These are phyloP conservation scores for Lepiota brunneoincarnata DNA, from an alignment of 768 basidiomycete genomes.

Conservation along the genomic window DNA sequence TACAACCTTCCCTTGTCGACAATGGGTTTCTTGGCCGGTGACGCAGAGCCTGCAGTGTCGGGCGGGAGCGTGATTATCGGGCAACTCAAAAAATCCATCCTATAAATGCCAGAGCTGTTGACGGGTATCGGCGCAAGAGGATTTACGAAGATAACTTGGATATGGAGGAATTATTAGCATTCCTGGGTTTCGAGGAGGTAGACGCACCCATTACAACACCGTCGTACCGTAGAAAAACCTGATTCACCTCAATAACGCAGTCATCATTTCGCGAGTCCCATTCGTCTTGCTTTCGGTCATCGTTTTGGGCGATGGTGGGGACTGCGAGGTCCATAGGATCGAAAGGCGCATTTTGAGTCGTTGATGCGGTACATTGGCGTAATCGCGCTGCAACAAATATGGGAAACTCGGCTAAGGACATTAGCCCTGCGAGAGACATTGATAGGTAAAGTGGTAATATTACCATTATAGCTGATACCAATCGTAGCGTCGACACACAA, in stretches of 20 bases:
- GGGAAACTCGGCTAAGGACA: conserved; percentile 40
- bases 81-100: conserved; percentile 5
- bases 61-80: conserved; percentile 10
- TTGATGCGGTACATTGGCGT: conserved; percentile 45
- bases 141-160: conserved; percentile 5
- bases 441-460: neutral
- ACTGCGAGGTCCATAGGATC: conserved; percentile 43
- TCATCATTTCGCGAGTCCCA: conserved; percentile 65
- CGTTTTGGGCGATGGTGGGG: conserved; percentile 27
- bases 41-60: conserved; percentile 14
- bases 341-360: conserved; percentile 23
- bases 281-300: conserved; percentile 29
- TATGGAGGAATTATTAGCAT: neutral
- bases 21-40: conserved; percentile 14
- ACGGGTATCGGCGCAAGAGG: conserved; percentile 8
- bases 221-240: conserved; percentile 3
- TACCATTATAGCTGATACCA: conserved; percentile 47
- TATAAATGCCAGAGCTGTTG: neutral
- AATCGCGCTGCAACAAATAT: conserved; percentile 66
- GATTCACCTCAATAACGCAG: conserved; percentile 46
- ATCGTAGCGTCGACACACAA: conserved; percentile 60
- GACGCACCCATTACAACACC: neutral
- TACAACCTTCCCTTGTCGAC: conserved; percentile 34
- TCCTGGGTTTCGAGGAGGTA: neutral
- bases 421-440: neutral